Evolutionary conservation across 169 alveolate species (phyloP), one percentile per base, ranked within the genome.

Genomic region (Eimeria praecox): DNA sequence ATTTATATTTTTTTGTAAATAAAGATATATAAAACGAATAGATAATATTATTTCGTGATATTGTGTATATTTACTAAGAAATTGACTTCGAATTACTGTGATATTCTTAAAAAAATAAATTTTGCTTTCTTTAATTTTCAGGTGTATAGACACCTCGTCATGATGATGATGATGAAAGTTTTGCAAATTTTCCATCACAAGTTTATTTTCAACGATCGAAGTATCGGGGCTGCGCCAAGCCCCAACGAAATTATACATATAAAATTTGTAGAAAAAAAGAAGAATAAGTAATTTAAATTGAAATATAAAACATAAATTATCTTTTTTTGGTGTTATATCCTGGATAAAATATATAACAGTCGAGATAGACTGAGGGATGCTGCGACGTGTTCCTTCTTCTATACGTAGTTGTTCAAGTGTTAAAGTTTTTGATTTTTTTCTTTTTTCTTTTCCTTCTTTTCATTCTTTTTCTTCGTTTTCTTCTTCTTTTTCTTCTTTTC

Each of bases 151-250:
- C 80, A 69, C 20, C 44, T 40, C 80, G 80, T 59, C 22, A 18
- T 59, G 14, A 59, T 59, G n/a, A 59, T 59, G 14, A 14, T 59
- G 69, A 14, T 22, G 22, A 59, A 22, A 59, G 22, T 59, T 18
- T 18, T 18, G 22, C n/a, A 59, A 59, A 22, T 59, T 59, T 59
- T 59, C 22, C 22, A 59, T 22, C 14, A 18, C n/a, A 14, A 22
- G 14, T 18, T 18, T 59, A 59, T 59, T 22, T 22, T 22, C 69
- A 59, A 59, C 14, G 22, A 22, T 14, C 69, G 22, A 59, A 59
- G 87, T 33, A 1, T 22, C 87, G 87, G 54, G 87, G 87, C 87
- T 75, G 87, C 87, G 49, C 38, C 87, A 49, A 75, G 87, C 87
- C 87, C 87, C 87, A 75, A 18, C 69, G 14, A 22, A 14, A 30